Evolutionary conservation across 257 asterid genomes (phyloP), one percentile per base, ranked within the genome.

Genomic region (Fraxinus pennsylvanica): DNA sequence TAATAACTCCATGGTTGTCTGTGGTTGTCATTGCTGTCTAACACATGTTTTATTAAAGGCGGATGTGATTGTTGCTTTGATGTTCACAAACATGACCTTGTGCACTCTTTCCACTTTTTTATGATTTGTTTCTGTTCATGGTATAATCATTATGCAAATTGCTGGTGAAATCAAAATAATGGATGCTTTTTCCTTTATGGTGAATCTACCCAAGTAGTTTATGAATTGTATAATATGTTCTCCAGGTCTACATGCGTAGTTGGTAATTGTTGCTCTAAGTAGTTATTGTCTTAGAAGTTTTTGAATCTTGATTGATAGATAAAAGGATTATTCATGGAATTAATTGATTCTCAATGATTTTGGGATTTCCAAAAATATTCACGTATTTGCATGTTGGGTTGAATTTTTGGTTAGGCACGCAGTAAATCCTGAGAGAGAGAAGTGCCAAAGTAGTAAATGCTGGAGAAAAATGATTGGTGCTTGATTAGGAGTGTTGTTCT

Each of bases 41-140:
- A 25, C 45, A 39, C 9, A 39, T 61, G 33, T 21, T 61, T 61
- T 61, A 61, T 7, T 21, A 33, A 61, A 25, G 14, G 68, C 17
- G 5, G 33, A 21, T 25, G 30, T 25, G 15, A 25, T 61, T 22
- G 5, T 61, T 61, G 68, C 9, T 61, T 61, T 41, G 1, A 41
- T 74, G 14, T 63, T 15, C 33, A 9, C 73, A 5, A 5, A 22
- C 19, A 63, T 22, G 45, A 47, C 13, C 25, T 5, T 14, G 3
- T 70, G 36, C 15, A 41, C 10, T 41, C 47, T 41, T 41, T 41
- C 47, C 9, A 41, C 47, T 9, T 41, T 41, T 69, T 54, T 12
- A 72, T 50, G 6, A 72, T 78, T 12, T 68, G 78, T 68, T 35
- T 38, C 78, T 71, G 68, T 43, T 25, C 43, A n/a, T 74, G 33